These are phyloP conservation scores for Pseudonitzschia pungens DNA, from an alignment of 108 stramenopile genomes.

Conservation along the genomic window DNA sequence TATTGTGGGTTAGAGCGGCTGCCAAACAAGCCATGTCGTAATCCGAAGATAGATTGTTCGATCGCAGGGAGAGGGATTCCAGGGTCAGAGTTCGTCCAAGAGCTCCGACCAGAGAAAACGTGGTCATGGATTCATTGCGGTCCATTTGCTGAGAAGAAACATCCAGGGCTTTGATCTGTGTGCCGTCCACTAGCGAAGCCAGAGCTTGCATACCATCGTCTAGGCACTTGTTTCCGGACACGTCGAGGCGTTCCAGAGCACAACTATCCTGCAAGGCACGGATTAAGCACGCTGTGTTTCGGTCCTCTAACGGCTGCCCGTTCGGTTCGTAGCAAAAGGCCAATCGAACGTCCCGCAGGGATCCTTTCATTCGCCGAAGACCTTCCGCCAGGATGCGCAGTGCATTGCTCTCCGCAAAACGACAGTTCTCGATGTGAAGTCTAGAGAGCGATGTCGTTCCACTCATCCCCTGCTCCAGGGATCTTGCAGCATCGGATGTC, in stretches of 20 bases:
- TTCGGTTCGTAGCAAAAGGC: constrained; percentile 18
- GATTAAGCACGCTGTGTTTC: not conserved
- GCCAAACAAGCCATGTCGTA: constrained; percentile 29
- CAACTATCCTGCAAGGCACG: constrained; percentile 11
- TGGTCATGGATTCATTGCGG: constrained; percentile 8
- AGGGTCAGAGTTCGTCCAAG: constrained; percentile 19
- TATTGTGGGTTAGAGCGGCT: constrained; percentile 29
- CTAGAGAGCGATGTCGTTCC: not conserved
- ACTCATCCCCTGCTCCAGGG: constrained; percentile 19
- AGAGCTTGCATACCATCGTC: constrained; percentile 5
- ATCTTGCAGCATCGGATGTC: constrained; percentile 17
- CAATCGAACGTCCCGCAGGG: constrained; percentile 15
- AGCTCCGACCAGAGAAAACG: constrained; percentile 25
- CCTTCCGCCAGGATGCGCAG: constrained; percentile 7
- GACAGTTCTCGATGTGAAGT: constrained; percentile 13
- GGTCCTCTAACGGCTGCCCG: constrained; percentile 26
- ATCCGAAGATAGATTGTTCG: constrained; percentile 24
- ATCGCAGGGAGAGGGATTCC: constrained; percentile 11
- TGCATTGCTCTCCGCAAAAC: constrained; percentile 20
- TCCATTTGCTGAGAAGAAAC: constrained; percentile 24
- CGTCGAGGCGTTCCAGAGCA: constrained; percentile 7
- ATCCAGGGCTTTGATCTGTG: constrained; percentile 6
- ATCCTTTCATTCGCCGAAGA: not conserved
- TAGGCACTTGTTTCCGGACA: constrained; percentile 22
- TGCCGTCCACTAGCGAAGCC: constrained; percentile 11